Evolutionary conservation across 768 basidiomycete genomes (phyloP), one percentile per base, ranked within the genome.

Genomic region (Lentinula edodes): DNA sequence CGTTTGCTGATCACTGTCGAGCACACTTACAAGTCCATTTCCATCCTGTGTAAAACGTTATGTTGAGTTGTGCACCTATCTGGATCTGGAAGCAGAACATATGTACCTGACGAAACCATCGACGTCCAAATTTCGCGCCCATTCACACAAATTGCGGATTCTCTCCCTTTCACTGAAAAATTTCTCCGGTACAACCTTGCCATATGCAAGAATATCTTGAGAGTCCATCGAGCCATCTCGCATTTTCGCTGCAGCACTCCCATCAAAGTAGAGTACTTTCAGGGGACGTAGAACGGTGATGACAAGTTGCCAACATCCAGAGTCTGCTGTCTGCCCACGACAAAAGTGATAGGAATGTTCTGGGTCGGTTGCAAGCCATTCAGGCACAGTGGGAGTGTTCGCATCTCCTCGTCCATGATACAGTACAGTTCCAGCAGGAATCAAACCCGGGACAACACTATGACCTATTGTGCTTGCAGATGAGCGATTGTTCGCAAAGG

Each of bases 191-290:
- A 62, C 23, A 1, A 71, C 38, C 43, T 64, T 48, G 0, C 79
- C 80, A 79, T 78, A 84, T 16, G 65, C 58, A 2, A 83, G 20
- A 13, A 82, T 67, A 60, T 83, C 82, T 60, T 83, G 82, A 6
- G 70, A 74, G 55, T 83, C 79, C 72, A 83, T 62, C 2, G 78
- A 51, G 0, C 81, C 81, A 1, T 67, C 67, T 13, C 45, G 16
- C 68, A 80, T 69, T 53, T 81, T 82, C 1, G 74, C 76, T 0
- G 78, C 81, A 54, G 80, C 80, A 50, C 69, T 78, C 0, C 83
- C 82, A 55, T 85, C 83, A 46, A 84, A 83, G 63, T 83, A 83
- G 5, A 83, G 60, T 2, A 83, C 66, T 45, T 76, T 79, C 39
- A 84, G 66, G 0, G 80, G 68, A 0, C 78, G 72, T 3, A 69